Evolutionary conservation across 257 asterid genomes (phyloP), one percentile per base, ranked within the genome.

Genomic region (Cordia subcordata): DNA sequence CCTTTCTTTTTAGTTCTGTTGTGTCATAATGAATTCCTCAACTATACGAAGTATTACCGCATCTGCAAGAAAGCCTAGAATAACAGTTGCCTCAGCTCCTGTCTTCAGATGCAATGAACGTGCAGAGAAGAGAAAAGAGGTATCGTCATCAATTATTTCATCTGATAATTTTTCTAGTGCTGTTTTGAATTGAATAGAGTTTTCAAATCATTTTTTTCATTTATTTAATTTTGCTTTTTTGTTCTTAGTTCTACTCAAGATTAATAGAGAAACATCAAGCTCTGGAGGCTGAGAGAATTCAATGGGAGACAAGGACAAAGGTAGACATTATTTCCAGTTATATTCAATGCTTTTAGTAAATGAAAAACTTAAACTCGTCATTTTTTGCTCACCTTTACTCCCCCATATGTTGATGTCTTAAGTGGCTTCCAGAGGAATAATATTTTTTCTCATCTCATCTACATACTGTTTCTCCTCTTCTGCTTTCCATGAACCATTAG

Each of bases 181-280:
- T 23, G 38, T 39, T 10, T 37, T 46, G 59, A 62, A 35, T 56
- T 51, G 62, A 20, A 18, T 38, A 47, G n/a, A 22, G 10, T 0
- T 13, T 32, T 17, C 22, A 6, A 12, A 55, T 33, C 60, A 37
- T 38, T 27, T 49, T 57, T 70, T 47, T 40, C n/a, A 16, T 66
- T 8, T 16, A 40, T 62, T 22, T 56, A 5, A 17, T 61, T 11
- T 42, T 42, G 15, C 47, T 8, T 14, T 42, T 42, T 8, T 10
- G 2, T 42, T 58, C 49, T n/a, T 63, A 89, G 97, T 89, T 89
- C 52, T 77, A 75, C 80, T 64, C 86, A 45, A 89, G 86, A 60
- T 64, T 89, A 47, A 94, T 79, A 82, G 95, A 89, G 83, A 89
- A 86, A 67, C 94, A 80, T 62, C 94, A 80, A 77, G 97, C 95